Evolutionary conservation across 2,329 filamentous ascomycete genomes (phyloP), one percentile per base, ranked within the genome.

Genomic region (Tolypocladium ovalisporum): DNA sequence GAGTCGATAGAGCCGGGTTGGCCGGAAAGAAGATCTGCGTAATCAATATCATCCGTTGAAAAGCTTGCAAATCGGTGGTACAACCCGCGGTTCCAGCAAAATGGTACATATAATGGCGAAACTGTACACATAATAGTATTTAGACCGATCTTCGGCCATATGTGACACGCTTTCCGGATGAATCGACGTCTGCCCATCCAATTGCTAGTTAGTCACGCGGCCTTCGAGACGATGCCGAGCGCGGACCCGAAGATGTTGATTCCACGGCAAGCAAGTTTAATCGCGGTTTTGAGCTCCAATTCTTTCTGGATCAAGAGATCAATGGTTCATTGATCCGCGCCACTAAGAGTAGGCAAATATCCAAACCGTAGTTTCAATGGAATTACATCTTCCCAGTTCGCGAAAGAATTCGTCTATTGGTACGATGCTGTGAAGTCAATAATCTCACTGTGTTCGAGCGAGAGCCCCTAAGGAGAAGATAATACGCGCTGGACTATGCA

Each of bases 351-450:
- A 47, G 36, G 2, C 56, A 24, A 1, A 66, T 60, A 6, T 49
- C 73, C 75, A 0, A 54, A 56, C 0, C 39, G 59, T 9, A 15
- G 72, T 1, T 67, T 77, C 0, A 5, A 58, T 0, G 40, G 51
- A 1, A 56, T 55, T 1, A 56, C 78, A 2, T 76, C 77, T 1
- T n/a, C 54, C 0, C 54, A 60, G 4, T 74, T 81, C 22, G 61
- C 77, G 2, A 51, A 72, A 6, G 61, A 72, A 1, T 74, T 69
- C 58, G 66, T 72, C 0, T 78, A 81, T 59, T 82, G 79, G 79
- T 73, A 78, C 57, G 63, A 76, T 52, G n/a, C 67, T 4, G 52
- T 60, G 1, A 62, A 57, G 0, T 61, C 62, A 0, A 55, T 35
- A 0, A 19, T 76, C 13, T 69, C 73, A 51, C 71, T 75, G 22